phyloP scores from a whole-genome alignment of 1,284 basidiomycete species.

The Microbotryomycetes sp. region DNA sequence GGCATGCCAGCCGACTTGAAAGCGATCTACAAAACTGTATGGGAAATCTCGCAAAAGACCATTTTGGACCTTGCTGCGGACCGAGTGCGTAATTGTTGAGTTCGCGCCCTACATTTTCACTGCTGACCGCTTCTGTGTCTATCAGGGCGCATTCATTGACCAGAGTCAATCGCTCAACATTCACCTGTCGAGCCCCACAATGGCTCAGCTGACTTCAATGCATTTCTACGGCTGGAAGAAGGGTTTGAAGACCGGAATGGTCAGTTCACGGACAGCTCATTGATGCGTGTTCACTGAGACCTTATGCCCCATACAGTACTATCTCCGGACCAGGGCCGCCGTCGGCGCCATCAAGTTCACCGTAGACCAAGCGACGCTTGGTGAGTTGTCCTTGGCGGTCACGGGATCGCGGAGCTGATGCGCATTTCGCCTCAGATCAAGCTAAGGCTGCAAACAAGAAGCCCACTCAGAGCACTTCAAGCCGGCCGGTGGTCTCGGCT shows the following conservation, averaged over 20 bases:
- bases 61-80: slow-evolving; percentile 97
- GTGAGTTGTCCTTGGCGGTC: slow-evolving; percentile 11
- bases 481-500: not conserved
- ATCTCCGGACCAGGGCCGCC: slow-evolving; percentile 88
- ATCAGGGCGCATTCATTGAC: slow-evolving; percentile 84
- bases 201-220: slow-evolving; percentile 94
- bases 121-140: not conserved
- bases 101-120: not conserved
- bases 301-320: slow-evolving; percentile 44
- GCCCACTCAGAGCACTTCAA: slow-evolving; percentile 6
- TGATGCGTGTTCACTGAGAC: not conserved
- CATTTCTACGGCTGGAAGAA: slow-evolving; percentile 99
- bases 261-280: slow-evolving; percentile 37
- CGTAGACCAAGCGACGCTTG: slow-evolving; percentile 53
- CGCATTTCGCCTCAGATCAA: slow-evolving; percentile 43
- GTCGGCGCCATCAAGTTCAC: slow-evolving; percentile 98
- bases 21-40: slow-evolving; percentile 96
- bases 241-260: slow-evolving; percentile 97
- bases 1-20: slow-evolving; percentile 82
- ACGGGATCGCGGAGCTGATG: not conserved
- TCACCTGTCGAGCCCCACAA: slow-evolving; percentile 83
- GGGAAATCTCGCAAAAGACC: slow-evolving; percentile 99
- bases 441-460: slow-evolving; percentile 48
- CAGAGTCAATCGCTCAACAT: slow-evolving; percentile 79
- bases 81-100: slow-evolving; percentile 48